A percentile compares a stretch with the other conserved stretches of the same genome.
These are phyloP conservation scores for Lachancea kluyveri DNA, from an alignment of 805 yeast genomes.

Conservation along the genomic window DNA sequence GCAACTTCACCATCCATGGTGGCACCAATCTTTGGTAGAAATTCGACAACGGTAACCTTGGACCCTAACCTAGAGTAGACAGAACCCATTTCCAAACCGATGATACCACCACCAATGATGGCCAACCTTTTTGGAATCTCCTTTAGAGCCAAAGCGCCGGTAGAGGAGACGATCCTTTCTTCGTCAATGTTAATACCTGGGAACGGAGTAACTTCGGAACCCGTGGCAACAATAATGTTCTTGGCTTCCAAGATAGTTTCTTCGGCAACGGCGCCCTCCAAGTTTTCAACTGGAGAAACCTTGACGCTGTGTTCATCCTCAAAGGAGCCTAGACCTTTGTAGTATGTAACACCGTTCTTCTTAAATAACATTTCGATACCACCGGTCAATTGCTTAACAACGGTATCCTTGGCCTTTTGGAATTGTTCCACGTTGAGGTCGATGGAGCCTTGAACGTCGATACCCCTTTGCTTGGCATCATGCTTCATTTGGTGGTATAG, in stretches of 20 bases:
- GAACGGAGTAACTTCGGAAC: conserved; percentile 97
- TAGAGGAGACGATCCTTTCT: conserved; percentile 92
- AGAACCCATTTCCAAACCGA: conserved; percentile 98
- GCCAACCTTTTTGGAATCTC: conserved; percentile 90
- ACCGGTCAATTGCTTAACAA: conserved; percentile 82
- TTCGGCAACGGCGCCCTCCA: conserved; percentile 59
- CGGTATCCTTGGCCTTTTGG: conserved; percentile 87
- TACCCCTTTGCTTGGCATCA: conserved; percentile 85
- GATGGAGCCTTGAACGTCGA: conserved; percentile 68
- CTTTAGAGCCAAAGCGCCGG: conserved; percentile 79
- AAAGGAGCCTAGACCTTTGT: conserved; percentile 89
- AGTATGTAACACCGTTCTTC: conserved; percentile 90
- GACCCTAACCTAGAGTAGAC: conserved; percentile 94
- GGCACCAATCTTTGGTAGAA: conserved; percentile 87
- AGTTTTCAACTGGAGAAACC: conserved; percentile 84
- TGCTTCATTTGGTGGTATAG: conserved; percentile 81
- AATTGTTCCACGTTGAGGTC: conserved; percentile 67
- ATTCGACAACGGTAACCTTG: conserved; percentile 92
- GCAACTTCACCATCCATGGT: conserved; percentile 98
- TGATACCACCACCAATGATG: conserved; percentile 98
- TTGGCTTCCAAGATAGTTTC: conserved; percentile 68
- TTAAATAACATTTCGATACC: conserved; percentile 94
- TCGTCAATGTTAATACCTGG: conserved; percentile 97
- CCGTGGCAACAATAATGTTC: conserved; percentile 93
- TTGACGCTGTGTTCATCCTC: conserved; percentile 70